Evolutionary conservation across 805 yeast genomes (phyloP).

Genomic region (Millerozyma acaciae): DNA sequence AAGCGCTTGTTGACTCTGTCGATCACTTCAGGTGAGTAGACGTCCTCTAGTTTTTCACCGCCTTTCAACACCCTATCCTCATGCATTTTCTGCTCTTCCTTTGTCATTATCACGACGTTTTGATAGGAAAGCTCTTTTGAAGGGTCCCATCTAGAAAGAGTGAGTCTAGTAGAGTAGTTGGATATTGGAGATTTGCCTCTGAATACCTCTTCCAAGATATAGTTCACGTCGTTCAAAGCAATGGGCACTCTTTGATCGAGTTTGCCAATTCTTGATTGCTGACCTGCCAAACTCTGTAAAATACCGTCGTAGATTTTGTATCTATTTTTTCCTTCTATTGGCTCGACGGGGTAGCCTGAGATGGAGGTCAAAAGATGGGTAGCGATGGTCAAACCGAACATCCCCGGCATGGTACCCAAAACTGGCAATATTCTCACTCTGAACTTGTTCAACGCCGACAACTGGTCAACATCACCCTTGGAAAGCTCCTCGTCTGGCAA

Average conservation of each 20-base stretch:
- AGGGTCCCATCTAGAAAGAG: conserved; percentile 85
- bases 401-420: conserved; percentile 94
- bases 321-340: conserved; percentile 86
- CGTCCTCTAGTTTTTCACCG: conserved; percentile 56
- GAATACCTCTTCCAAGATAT: conserved; percentile 85
- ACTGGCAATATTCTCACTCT: conserved; percentile 95
- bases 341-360: conserved; percentile 87
- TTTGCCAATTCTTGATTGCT: conserved; percentile 73
- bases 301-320: conserved; percentile 81
- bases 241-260: conserved; percentile 74
- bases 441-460: conserved; percentile 83
- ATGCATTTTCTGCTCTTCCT: conserved; percentile 78
- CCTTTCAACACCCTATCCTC: conserved; percentile 73
- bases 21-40: conserved; percentile 59
- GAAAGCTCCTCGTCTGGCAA: conserved; percentile 76
- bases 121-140: conserved; percentile 58
- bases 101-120: conserved; percentile 83
- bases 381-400: conserved; percentile 88
- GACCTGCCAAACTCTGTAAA: conserved; percentile 80
- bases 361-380: conserved; percentile 74
- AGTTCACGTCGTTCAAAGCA: conserved; percentile 68
- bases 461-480: conserved; percentile 80
- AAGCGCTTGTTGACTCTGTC: conserved; percentile 59
- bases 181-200: conserved; percentile 89
- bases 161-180: conserved; percentile 72